These are phyloP conservation scores for Podaxis pistillaris DNA, from an alignment of 768 basidiomycete species.

Conservation along the genomic window DNA sequence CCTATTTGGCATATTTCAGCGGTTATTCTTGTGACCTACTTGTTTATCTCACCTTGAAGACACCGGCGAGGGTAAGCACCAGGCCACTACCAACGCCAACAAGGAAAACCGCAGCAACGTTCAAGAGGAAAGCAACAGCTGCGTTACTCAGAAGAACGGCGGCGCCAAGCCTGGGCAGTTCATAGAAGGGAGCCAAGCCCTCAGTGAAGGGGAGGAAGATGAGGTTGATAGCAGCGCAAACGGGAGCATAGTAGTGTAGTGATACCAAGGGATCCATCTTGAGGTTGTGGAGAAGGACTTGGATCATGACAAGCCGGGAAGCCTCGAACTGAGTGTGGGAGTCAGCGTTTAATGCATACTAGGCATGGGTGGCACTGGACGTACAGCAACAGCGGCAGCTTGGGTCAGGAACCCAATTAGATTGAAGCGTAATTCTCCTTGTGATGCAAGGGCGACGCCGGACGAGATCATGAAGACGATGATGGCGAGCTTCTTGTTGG, in stretches of 20 bases:
- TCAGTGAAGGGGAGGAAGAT: conserved; percentile 89
- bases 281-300: conserved; percentile 88
- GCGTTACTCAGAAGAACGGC: conserved; percentile 82
- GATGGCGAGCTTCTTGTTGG: conserved; percentile 71
- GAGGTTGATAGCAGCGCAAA: conserved; percentile 90
- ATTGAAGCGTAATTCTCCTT: conserved; percentile 86
- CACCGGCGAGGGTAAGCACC: conserved; percentile 89
- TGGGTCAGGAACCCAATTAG: conserved; percentile 86
- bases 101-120: conserved; percentile 92
- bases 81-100: conserved; percentile 87
- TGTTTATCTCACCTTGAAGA: conserved; percentile 70
- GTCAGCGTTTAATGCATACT: not conserved
- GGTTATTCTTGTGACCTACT: not conserved
- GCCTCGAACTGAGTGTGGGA: conserved; percentile 74
- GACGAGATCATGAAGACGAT: conserved; percentile 90
- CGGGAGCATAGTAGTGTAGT: conserved; percentile 94
- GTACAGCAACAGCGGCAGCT: conserved; percentile 78
- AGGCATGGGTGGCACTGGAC: conserved; percentile 27
- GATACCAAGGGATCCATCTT: conserved; percentile 98
- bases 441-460: conserved; percentile 88
- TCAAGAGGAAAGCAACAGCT: conserved; percentile 80
- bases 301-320: conserved; percentile 93
- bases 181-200: conserved; percentile 83
- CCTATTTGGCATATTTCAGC: conserved; percentile 40
- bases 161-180: conserved; percentile 62